Conservation (phyloP, 345 rosid species). For the Euphorbia tirucalli region DNA sequence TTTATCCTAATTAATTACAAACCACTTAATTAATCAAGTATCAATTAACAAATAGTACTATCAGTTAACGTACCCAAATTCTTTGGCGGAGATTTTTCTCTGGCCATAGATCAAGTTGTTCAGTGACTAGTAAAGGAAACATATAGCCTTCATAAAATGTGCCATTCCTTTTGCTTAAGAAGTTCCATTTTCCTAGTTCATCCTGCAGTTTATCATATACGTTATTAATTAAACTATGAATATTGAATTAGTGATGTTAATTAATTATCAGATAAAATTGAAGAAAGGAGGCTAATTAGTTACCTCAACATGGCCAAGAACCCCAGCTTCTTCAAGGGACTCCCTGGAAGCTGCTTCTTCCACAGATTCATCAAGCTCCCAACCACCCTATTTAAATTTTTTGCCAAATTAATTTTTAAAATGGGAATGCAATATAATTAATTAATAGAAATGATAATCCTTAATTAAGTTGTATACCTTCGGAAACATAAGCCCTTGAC, state of each 20-base stretch:
- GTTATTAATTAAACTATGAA: not conserved
- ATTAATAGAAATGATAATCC: not conserved
- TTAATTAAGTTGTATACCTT: conserved; percentile 44
- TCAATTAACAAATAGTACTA: not conserved
- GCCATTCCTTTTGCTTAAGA: conserved; percentile 71
- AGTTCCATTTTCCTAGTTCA: conserved; percentile 75
- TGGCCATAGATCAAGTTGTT: conserved; percentile 81
- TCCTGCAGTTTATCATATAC: conserved; percentile 33
- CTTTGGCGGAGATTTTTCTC: conserved; percentile 63
- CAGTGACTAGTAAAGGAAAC: conserved; percentile 81
- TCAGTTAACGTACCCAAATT: conserved; percentile 50
- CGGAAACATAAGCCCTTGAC: conserved; percentile 79
- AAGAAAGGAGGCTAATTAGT: no score
- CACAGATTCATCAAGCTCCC: conserved; percentile 87
- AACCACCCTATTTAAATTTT: conserved; percentile 60
- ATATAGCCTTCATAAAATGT: conserved; percentile 79
- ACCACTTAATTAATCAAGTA: not conserved
- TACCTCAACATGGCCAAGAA: conserved; percentile 73
- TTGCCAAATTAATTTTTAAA: no score
- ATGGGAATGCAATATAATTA: conserved; percentile 4
- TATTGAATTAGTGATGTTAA: not conserved
- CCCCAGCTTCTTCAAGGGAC: conserved; percentile 84
- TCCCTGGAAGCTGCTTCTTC: conserved; percentile 82
- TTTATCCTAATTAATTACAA: no score
- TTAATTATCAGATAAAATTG: no score